Conservation (phyloP, 2,329 filamentous ascomycete species). For the Botrytis byssoidea region DNA sequence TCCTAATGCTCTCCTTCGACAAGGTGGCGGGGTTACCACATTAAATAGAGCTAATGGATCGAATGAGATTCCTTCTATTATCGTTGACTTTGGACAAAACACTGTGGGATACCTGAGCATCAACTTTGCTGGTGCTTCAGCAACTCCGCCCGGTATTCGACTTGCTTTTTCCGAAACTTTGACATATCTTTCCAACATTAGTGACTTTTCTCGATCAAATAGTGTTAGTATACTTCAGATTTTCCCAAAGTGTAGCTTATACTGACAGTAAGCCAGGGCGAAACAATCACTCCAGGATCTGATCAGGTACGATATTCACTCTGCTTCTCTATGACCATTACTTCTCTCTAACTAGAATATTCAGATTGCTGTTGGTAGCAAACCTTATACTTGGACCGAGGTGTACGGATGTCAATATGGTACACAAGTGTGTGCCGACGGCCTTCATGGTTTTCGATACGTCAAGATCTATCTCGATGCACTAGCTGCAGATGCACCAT, state of each 20-base stretch:
- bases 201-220: conserved; percentile 51
- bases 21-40: conserved; percentile 36
- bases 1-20: conserved; percentile 39
- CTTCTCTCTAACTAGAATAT: conserved; percentile 15
- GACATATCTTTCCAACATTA: conserved; percentile 45
- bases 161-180: conserved; percentile 51
- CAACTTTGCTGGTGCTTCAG: conserved; percentile 42
- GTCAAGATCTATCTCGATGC: conserved; percentile 50
- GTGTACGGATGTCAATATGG: conserved; percentile 46
- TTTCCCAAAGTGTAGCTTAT: not conserved
- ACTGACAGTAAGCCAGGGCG: conserved; percentile 31
- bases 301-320: conserved; percentile 45
- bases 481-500: conserved; percentile 45
- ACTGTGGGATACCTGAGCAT: conserved; percentile 47
- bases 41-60: conserved; percentile 33
- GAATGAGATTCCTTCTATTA: conserved; percentile 40
- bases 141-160: conserved; percentile 42
- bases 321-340: not conserved
- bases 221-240: conserved; percentile 38
- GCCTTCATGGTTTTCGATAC: conserved; percentile 54
- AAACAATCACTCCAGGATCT: conserved; percentile 47
- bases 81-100: conserved; percentile 52
- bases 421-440: conserved; percentile 50
- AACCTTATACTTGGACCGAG: conserved; percentile 47
- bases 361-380: conserved; percentile 46